These are phyloP conservation scores for Phyllosticta citriasiana DNA, from an alignment of 2,329 filamentous ascomycete species.

Conservation along the genomic window DNA sequence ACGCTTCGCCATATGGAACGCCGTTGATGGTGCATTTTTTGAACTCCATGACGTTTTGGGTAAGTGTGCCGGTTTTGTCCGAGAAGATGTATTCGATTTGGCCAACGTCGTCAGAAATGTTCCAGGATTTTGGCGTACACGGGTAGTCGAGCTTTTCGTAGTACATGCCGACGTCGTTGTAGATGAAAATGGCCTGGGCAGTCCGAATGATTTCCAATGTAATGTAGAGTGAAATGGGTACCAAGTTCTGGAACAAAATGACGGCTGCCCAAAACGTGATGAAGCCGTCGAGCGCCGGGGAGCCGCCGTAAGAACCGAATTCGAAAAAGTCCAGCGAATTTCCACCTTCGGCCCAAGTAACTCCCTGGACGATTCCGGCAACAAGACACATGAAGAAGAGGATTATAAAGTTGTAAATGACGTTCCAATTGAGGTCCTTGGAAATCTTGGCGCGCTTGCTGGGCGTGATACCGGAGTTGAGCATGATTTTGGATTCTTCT, in stretches of 20 bases:
- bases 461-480: constrained; percentile 91
- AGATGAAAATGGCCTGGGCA: constrained; percentile 91
- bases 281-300: constrained; percentile 71
- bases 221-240: constrained; percentile 96
- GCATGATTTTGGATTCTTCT: constrained; percentile 97
- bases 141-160: constrained; percentile 90
- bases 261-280: constrained; percentile 95
- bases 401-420: constrained; percentile 91
- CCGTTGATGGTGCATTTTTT: constrained; percentile 97
- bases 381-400: constrained; percentile 83
- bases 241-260: constrained; percentile 96
- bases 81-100: constrained; percentile 99
- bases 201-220: constrained; percentile 92
- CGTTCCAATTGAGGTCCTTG: constrained; percentile 91
- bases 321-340: constrained; percentile 77
- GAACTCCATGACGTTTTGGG: constrained; percentile 96
- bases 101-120: constrained; percentile 94
- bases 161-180: constrained; percentile 93
- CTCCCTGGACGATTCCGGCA: constrained; percentile 73
- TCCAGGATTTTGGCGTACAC: constrained; percentile 96
- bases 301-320: constrained; percentile 66
- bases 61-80: constrained; percentile 83
- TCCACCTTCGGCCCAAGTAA: constrained; percentile 65
- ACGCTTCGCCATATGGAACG: constrained; percentile 92
- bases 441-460: constrained; percentile 88